Evolutionary conservation across 768 basidiomycete species (phyloP).

Genomic region (Psilocybe tampanensis): DNA sequence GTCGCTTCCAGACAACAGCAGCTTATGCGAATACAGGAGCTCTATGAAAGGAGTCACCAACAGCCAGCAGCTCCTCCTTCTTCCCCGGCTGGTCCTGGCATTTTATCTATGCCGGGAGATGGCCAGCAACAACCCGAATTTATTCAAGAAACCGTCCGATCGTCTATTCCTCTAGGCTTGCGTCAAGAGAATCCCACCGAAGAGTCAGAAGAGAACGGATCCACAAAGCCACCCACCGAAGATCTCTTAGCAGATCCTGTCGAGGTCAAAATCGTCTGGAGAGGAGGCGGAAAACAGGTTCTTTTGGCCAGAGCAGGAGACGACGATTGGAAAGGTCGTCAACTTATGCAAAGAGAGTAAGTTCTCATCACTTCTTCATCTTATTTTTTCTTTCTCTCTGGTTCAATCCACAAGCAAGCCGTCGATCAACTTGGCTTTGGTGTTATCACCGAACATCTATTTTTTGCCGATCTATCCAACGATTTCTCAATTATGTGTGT

Average conservation of each 20-base stretch:
- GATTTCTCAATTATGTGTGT: background rate
- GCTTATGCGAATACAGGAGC: constrained; percentile 44
- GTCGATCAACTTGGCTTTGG: background rate
- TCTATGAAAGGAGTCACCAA: constrained; percentile 38
- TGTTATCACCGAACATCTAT: background rate
- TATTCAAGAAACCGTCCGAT: constrained; percentile 59
- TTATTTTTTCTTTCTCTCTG: constrained; percentile 12
- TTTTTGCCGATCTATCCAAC: background rate
- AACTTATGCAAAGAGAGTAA: constrained; percentile 65
- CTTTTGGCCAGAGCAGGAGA: constrained; percentile 74
- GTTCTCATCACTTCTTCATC: constrained; percentile 23
- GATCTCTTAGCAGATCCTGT: constrained; percentile 32
- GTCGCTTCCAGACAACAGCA: constrained; percentile 31
- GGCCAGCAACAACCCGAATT: constrained; percentile 32
- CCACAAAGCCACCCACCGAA: constrained; percentile 12
- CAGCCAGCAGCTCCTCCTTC: constrained; percentile 21
- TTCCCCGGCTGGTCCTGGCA: constrained; percentile 11
- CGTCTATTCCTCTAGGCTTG: constrained; percentile 62
- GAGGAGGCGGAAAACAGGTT: constrained; percentile 63
- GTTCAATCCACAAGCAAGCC: constrained; percentile 7
- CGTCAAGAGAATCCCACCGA: constrained; percentile 23
- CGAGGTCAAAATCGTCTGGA: constrained; percentile 63
- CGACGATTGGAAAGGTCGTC: constrained; percentile 74
- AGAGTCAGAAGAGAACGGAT: constrained; percentile 13
- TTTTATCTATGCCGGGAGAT: constrained; percentile 12